Base-by-base conservation (phyloP, 805 yeast species). In the Saccharomycopsis malanga region DNA sequence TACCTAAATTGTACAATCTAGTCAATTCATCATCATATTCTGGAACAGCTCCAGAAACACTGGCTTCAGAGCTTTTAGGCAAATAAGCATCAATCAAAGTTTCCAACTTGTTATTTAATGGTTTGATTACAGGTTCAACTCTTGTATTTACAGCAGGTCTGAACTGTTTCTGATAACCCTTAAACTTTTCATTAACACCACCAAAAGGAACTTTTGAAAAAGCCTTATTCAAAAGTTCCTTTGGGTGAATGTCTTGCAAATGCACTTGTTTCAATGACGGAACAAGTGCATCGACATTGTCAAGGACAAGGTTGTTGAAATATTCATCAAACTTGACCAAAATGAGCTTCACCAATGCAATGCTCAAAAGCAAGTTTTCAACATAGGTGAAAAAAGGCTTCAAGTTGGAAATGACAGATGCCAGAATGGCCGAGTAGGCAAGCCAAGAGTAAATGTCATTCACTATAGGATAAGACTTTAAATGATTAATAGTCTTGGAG, bases 111-210 rank as follows among this genome's bases (percentile, higher is more conserved):
- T 65, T 62, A 46, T 66, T 65, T 14, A 57, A 48, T 14, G 58
- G 46, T 24, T 60, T 58, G 27, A 65, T 53, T 20, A 61, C 38
- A 2, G 66, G 64, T 37, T 61, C 56, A 27, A 57, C 56, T 45
- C 34, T 50, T 14, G 44, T 53, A 43, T 37, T 41, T 34, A 54
- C 52, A 18, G 35, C 34, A 10, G 56, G 56, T 35, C 53, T 49
- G n/a, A 49, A 44, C 30, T 39, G 45, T 3, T 39, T 36, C n/a
- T 48, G 44, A 42, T 34, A 39, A n/a, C 21, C 21, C 34, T 38
- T 53, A 32, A 44, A 52, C 23, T 34, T 46, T 2, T 65, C 57
- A 73, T 74, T 60, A 71, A 74, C 69, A 68, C 62, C 75, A 73
- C 74, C 59, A 71, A 74, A 70, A 68, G 62, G 74, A 25, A 37